Evolutionary conservation across 257 asterid species (phyloP).

Genomic region (Ilex asprella): DNA sequence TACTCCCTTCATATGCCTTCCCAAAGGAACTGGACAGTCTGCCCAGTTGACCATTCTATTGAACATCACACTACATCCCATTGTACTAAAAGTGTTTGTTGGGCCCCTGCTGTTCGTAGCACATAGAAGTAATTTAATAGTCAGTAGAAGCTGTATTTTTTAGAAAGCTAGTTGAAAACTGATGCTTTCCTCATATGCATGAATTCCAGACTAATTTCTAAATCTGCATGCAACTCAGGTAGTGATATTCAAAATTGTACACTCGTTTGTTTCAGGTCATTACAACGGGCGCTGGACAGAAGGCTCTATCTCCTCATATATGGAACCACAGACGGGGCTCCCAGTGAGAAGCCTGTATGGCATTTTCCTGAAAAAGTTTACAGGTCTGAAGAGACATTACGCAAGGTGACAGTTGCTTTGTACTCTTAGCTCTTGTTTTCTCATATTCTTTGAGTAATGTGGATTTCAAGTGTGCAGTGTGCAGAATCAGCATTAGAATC

Average conservation of each 20-base stretch:
- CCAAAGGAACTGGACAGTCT: too few relatives aligned
- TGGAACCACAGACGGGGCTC: constrained; percentile 49
- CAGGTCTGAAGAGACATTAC: constrained; percentile 67
- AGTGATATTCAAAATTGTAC: constrained; percentile 8
- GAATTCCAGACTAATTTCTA: not conserved
- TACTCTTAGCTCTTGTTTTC: not conserved
- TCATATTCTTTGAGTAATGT: constrained; percentile 5
- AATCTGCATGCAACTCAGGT: not conserved
- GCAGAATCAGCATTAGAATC: constrained; percentile 83
- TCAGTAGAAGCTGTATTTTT: too few relatives aligned
- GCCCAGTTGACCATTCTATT: too few relatives aligned
- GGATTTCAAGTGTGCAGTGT: constrained; percentile 43
- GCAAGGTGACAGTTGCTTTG: constrained; percentile 43
- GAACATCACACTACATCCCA: too few relatives aligned
- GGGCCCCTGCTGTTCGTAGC: too few relatives aligned
- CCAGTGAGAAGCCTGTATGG: constrained; percentile 59
- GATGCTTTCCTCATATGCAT: too few relatives aligned
- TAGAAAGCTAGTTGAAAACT: too few relatives aligned
- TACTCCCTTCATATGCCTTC: too few relatives aligned
- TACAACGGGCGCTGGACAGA: constrained; percentile 82
- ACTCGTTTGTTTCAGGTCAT: constrained; percentile 46
- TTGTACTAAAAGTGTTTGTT: too few relatives aligned
- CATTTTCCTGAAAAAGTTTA: constrained; percentile 88
- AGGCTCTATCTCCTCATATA: constrained; percentile 84
- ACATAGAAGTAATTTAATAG: too few relatives aligned